Percentiles rank a stretch among this genome's conserved stretches.
These are phyloP conservation scores for Daldinia decipiens DNA, from an alignment of 495 filamentous ascomycete genomes.

Conservation along the genomic window DNA sequence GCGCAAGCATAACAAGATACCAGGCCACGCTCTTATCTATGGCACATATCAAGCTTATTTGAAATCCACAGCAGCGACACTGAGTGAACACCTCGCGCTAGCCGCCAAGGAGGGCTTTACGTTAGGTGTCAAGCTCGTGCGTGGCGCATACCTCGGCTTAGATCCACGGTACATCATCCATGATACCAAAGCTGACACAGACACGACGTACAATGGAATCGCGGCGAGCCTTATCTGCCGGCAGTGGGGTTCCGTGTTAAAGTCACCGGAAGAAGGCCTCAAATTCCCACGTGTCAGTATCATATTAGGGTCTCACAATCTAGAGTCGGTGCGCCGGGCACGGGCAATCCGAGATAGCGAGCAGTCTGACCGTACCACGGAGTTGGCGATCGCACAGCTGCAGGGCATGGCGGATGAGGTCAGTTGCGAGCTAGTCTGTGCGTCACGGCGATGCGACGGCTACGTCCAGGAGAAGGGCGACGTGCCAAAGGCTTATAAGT, in stretches of 20 bases:
- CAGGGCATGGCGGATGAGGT: conserved; percentile 98
- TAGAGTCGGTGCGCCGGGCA: conserved; percentile 78
- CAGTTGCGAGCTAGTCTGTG: conserved; percentile 78
- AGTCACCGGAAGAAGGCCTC: conserved; percentile 46
- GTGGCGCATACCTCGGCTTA: conserved; percentile 86
- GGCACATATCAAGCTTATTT: conserved; percentile 87
- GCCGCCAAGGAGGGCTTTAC: conserved; percentile 77
- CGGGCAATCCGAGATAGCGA: conserved; percentile 56
- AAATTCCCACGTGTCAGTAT: conserved; percentile 73
- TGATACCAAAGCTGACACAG: conserved; percentile 83
- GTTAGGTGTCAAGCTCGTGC: conserved; percentile 89
- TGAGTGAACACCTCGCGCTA: conserved; percentile 72
- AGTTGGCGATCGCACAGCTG: conserved; percentile 87
- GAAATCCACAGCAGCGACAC: conserved; percentile 70
- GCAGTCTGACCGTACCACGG: conserved; percentile 59
- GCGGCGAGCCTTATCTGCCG: conserved; percentile 51
- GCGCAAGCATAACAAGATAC: conserved; percentile 75
- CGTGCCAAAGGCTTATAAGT: conserved; percentile 80
- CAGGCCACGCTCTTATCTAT: conserved; percentile 64
- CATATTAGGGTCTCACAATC: conserved; percentile 92
- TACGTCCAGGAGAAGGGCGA: conserved; percentile 52
- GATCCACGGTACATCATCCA: conserved; percentile 84
- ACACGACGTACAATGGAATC: conserved; percentile 55
- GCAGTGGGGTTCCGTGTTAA: conserved; percentile 61
- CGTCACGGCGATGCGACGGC: conserved; percentile 50